Evolutionary conservation across 139 green algal genomes (phyloP).

Genomic region (Ostreobium quekettii): DNA sequence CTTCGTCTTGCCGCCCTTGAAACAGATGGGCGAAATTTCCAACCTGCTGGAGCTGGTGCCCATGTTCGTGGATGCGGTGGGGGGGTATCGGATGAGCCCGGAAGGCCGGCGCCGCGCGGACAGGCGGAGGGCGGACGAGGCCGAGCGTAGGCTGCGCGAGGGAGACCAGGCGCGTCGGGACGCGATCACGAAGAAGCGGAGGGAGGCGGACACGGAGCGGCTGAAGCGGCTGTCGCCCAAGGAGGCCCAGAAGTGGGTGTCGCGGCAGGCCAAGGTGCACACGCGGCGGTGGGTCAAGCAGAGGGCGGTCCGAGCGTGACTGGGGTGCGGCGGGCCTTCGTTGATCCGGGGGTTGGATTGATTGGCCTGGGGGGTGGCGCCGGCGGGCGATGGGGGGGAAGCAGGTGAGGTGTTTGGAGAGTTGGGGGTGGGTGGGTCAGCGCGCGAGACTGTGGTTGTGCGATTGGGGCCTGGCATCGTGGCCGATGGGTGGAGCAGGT

Average conservation of each 20-base stretch:
- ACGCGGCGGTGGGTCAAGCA: conserved; percentile 20
- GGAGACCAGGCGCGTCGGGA: not conserved
- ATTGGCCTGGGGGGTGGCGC: too few relatives aligned
- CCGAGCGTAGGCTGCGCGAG: conserved; percentile 15
- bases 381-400: too few relatives aligned
- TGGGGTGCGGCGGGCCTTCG: too few relatives aligned
- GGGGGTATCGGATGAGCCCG: conserved; percentile 17
- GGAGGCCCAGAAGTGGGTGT: conserved; percentile 24
- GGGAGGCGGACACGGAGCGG: conserved; percentile 17
- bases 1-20: conserved; percentile 26
- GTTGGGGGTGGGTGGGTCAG: too few relatives aligned
- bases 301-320: conserved; percentile 23
- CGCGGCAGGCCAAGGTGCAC: conserved; percentile 21
- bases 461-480: too few relatives aligned
- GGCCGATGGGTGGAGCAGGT: too few relatives aligned
- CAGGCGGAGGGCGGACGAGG: conserved; percentile 9
- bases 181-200: conserved; percentile 12
- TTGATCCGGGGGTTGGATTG: too few relatives aligned
- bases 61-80: conserved; percentile 34
- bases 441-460: too few relatives aligned
- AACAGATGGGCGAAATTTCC: conserved; percentile 24
- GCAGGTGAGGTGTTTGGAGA: too few relatives aligned
- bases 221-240: conserved; percentile 20
- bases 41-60: conserved; percentile 29
- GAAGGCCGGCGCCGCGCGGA: conserved; percentile 12